phyloP scores from a whole-genome alignment of 1,284 basidiomycete genomes.

The Mycena sp. region DNA sequence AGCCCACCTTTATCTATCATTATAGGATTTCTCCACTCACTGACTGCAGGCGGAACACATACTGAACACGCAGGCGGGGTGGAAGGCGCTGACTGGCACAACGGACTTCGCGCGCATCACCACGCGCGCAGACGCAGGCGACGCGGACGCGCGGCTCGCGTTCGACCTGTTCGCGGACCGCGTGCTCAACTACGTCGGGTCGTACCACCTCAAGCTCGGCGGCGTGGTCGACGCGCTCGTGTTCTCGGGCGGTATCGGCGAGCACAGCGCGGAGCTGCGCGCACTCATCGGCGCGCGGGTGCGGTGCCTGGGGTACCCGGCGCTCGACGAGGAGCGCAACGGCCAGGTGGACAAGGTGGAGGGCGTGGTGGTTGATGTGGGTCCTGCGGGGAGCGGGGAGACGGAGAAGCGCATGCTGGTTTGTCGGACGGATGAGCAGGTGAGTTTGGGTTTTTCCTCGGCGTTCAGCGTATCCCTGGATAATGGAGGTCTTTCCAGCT shows the following conservation, averaged over 20 bases:
- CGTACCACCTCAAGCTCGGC: conserved; percentile 78
- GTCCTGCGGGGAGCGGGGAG: conserved; percentile 38
- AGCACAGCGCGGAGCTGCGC: conserved; percentile 71
- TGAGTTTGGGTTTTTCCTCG: conserved; percentile 30
- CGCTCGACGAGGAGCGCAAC: conserved; percentile 57
- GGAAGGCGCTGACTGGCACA: conserved; percentile 83
- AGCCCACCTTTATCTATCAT: too few relatives aligned
- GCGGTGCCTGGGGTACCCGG: conserved; percentile 68
- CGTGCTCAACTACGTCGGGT: conserved; percentile 74
- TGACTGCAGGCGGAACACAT: conserved; percentile 81
- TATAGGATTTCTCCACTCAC: too few relatives aligned
- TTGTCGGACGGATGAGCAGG: conserved; percentile 72
- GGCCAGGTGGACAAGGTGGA: conserved; percentile 37
- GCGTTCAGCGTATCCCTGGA: too few relatives aligned
- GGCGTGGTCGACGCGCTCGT: conserved; percentile 80
- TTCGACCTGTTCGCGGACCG: conserved; percentile 83
- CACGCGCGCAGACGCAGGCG: conserved; percentile 34
- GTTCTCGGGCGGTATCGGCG: conserved; percentile 89
- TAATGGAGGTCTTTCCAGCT: conserved; percentile 46
- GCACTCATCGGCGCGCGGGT: conserved; percentile 63
- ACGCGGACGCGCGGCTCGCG: conserved; percentile 59
- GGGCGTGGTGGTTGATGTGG: conserved; percentile 58
- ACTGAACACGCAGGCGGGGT: conserved; percentile 77
- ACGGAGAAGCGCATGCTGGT: conserved; percentile 58
- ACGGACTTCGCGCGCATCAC: conserved; percentile 79